Percentiles rank a stretch among this genome's conserved stretches.
Evolutionary conservation across 1,284 basidiomycete species (phyloP).

Genomic region (Sphagnurus paluster): DNA sequence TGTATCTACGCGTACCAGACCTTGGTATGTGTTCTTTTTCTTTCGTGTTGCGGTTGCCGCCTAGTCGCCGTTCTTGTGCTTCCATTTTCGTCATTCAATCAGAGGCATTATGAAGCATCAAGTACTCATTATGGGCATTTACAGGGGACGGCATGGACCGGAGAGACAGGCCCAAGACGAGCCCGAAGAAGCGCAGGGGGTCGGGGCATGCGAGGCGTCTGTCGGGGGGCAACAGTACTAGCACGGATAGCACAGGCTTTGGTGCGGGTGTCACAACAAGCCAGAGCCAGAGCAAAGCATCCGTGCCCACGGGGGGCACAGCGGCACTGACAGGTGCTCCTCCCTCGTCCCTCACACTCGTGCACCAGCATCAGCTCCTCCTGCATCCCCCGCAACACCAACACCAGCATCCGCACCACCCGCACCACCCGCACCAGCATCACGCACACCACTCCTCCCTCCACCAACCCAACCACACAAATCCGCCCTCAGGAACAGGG

Average conservation of each 20-base stretch:
- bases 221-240: slow-evolving; percentile 35
- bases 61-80: too few relatives aligned
- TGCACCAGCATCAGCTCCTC: neutral
- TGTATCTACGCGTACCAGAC: slow-evolving; percentile 79
- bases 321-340: neutral
- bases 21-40: slow-evolving; percentile 32
- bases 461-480: neutral
- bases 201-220: slow-evolving; percentile 30
- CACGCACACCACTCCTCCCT: neutral
- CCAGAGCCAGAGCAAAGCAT: neutral
- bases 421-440: slow-evolving; percentile 17
- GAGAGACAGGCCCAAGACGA: slow-evolving; percentile 24
- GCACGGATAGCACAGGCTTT: slow-evolving; percentile 28
- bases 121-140: neutral
- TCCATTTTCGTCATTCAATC: too few relatives aligned
- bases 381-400: neutral
- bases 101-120: neutral
- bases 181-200: slow-evolving; percentile 20
- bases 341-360: slow-evolving; percentile 3
- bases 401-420: neutral
- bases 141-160: slow-evolving; percentile 57
- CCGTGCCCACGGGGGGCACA: neutral
- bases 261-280: slow-evolving; percentile 14
- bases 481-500: slow-evolving; percentile 1
- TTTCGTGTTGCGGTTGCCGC: neutral